These are phyloP conservation scores for Neohortaea acidophila DNA, from an alignment of 495 filamentous ascomycete genomes.

Conservation along the genomic window DNA sequence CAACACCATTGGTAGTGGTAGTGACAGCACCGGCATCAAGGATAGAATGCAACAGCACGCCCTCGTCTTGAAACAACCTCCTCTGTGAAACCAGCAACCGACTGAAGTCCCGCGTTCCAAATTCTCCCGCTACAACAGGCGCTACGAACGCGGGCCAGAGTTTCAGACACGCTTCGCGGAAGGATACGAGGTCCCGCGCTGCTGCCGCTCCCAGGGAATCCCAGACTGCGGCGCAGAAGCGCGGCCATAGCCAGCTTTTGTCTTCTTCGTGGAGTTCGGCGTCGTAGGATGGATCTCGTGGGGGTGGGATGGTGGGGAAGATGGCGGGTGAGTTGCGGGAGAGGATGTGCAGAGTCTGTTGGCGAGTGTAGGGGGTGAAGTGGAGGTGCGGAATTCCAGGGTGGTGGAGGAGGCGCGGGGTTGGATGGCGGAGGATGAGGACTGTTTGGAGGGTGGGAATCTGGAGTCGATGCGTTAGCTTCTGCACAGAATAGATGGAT, in stretches of 20 bases:
- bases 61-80: conserved; percentile 61
- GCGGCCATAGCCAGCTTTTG: conserved; percentile 49
- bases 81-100: conserved; percentile 62
- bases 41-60: conserved; percentile 53
- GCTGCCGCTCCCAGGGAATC: conserved; percentile 55
- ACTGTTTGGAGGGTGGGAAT: conserved; percentile 66
- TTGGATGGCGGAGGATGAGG: conserved; percentile 61
- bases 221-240: conserved; percentile 59
- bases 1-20: conserved; percentile 2
- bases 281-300: conserved; percentile 30
- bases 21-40: conserved; percentile 9
- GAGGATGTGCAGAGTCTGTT: conserved; percentile 62
- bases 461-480: conserved; percentile 30
- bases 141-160: conserved; percentile 58
- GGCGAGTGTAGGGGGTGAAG: conserved; percentile 73
- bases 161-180: conserved; percentile 39
- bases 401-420: conserved; percentile 53
- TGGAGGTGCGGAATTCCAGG: conserved; percentile 62
- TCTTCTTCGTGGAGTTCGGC: conserved; percentile 37
- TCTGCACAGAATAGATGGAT: background rate
- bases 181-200: conserved; percentile 46
- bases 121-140: conserved; percentile 48
- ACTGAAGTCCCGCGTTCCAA: conserved; percentile 63
- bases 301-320: conserved; percentile 26
- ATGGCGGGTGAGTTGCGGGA: conserved; percentile 34